phyloP scores from a whole-genome alignment of 2,329 filamentous ascomycete species.

The Mariannaea sp. region DNA sequence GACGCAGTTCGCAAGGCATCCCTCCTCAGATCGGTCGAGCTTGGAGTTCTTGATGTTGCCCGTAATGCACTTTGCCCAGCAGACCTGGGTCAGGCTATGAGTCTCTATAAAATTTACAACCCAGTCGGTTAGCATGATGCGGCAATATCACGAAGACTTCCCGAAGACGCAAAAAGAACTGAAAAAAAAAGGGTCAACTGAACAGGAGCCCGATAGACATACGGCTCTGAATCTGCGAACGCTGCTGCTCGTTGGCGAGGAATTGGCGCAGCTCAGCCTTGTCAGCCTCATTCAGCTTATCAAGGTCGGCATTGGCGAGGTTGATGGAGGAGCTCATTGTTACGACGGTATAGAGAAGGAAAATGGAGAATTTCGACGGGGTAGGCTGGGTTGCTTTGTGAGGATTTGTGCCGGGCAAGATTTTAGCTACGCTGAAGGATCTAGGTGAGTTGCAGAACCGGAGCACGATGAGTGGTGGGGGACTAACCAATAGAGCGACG shows the following conservation, averaged over 20 bases:
- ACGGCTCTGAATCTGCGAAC: conserved; percentile 70
- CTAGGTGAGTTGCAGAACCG: not conserved
- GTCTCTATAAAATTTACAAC: conserved; percentile 49
- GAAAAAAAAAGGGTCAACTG: too few relatives aligned
- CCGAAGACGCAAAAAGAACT: too few relatives aligned
- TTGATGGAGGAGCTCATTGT: conserved; percentile 45
- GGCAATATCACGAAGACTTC: too few relatives aligned
- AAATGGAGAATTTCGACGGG: not conserved
- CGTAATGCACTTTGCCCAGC: conserved; percentile 94
- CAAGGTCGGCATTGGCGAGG: conserved; percentile 65
- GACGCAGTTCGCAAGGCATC: conserved; percentile 89
- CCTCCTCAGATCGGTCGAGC: conserved; percentile 78
- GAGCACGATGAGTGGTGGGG: not conserved
- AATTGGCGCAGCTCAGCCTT: conserved; percentile 89
- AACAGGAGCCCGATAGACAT: too few relatives aligned
- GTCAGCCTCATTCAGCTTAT: conserved; percentile 78
- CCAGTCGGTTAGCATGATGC: conserved; percentile 16
- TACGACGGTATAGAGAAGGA: conserved; percentile 10
- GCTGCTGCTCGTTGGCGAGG: conserved; percentile 82
- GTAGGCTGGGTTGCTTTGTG: not conserved
- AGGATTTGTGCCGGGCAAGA: conserved; percentile 19
- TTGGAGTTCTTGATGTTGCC: conserved; percentile 70
- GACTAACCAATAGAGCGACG: conserved; percentile 6
- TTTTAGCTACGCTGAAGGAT: conserved; percentile 13
- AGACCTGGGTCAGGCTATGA: conserved; percentile 69